Conservation (phyloP, 495 filamentous ascomycete species). For the Neurospora sp. region DNA sequence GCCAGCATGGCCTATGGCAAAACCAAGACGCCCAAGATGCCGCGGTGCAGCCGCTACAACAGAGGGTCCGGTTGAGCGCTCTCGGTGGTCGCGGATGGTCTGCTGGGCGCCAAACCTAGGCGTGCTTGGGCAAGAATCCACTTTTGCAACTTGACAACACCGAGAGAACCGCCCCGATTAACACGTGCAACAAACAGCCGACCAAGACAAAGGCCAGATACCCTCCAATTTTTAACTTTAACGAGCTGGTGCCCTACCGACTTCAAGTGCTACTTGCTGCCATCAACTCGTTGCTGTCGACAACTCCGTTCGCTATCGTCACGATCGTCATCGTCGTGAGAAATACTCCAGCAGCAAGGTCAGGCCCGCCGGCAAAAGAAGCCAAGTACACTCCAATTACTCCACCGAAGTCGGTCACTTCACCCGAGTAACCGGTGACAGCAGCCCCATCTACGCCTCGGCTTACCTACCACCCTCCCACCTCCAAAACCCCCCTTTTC, state of each 20-base stretch:
- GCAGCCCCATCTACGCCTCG: slow-evolving; percentile 1
- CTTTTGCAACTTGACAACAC: background rate
- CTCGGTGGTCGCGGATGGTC: background rate
- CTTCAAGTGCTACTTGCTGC: background rate
- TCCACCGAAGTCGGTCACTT: background rate
- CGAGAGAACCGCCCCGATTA: background rate
- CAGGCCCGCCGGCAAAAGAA: background rate
- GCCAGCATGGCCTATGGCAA: background rate
- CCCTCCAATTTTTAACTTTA: background rate
- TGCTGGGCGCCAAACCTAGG: background rate
- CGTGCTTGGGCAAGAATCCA: background rate
- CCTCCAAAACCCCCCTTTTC: slow-evolving; percentile 5
- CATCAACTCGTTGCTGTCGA: background rate
- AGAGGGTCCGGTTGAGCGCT: background rate
- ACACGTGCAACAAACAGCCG: background rate
- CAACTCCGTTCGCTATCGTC: background rate
- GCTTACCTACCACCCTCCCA: slow-evolving; percentile 7
- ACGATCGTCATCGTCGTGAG: background rate
- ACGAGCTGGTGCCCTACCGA: background rate
- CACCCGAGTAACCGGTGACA: slow-evolving; percentile 1
- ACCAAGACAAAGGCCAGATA: background rate
- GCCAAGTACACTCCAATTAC: background rate
- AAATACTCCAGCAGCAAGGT: background rate
- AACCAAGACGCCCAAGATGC: background rate
- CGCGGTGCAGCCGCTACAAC: background rate